phyloP scores from a whole-genome alignment of 2,329 filamentous ascomycete species.

The Colletotrichum chrysophilum region DNA sequence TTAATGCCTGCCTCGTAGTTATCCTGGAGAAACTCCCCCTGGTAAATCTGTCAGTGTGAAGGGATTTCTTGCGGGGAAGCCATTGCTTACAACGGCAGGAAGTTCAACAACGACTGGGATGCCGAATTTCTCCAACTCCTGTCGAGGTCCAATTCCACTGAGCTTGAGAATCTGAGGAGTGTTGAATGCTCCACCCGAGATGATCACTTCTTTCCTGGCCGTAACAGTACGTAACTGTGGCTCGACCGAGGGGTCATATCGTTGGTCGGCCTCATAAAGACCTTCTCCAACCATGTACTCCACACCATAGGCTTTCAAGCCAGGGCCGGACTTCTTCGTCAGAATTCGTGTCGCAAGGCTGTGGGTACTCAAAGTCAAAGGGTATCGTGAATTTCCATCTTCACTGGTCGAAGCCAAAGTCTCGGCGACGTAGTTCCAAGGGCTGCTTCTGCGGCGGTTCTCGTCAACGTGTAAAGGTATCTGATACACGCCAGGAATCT shows the following conservation, averaged over 20 bases:
- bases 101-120: constrained; percentile 54
- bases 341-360: constrained; percentile 40
- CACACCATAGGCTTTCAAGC: constrained; percentile 38
- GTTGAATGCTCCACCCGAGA: constrained; percentile 58
- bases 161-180: constrained; percentile 59
- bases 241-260: constrained; percentile 19
- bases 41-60: not conserved
- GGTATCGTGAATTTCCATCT: constrained; percentile 24
- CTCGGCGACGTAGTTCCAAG: not conserved
- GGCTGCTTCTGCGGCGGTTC: not conserved
- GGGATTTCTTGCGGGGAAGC: not conserved
- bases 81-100: constrained; percentile 53
- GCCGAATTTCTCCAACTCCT: constrained; percentile 38
- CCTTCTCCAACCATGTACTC: constrained; percentile 50
- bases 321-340: constrained; percentile 27
- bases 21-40: constrained; percentile 25
- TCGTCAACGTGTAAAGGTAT: not conserved
- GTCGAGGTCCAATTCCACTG: constrained; percentile 49
- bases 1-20: constrained; percentile 44
- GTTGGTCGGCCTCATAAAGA: constrained; percentile 50
- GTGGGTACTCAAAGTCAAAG: constrained; percentile 44
- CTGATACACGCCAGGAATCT: not conserved
- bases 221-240: not conserved
- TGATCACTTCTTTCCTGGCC: constrained; percentile 51
- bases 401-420: not conserved